Conservation (phyloP, 352 stramenopile species). For the Phytophthora vignae region DNA sequence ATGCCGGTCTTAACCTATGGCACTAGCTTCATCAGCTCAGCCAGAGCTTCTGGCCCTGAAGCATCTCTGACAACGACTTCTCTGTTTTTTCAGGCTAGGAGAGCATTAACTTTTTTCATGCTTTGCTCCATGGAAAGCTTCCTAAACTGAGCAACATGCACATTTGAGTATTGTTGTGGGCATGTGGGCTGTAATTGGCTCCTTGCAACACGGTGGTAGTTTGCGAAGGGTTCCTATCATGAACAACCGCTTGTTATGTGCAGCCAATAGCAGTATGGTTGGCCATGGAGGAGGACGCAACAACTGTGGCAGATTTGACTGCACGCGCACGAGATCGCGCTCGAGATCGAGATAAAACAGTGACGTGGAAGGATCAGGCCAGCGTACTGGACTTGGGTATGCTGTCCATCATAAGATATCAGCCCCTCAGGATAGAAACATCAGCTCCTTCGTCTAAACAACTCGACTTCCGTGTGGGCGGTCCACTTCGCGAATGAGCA, state of each 20-base stretch:
- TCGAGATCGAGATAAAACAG: neutral
- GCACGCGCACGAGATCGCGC: constrained; percentile 35
- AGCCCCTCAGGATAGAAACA: constrained; percentile 90
- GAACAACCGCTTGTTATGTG: constrained; percentile 89
- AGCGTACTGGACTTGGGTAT: constrained; percentile 86
- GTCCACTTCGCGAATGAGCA: constrained; percentile 30
- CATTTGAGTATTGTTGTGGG: neutral
- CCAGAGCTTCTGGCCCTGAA: too few relatives aligned
- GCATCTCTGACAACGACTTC: neutral
- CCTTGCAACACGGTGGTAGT: constrained; percentile 78
- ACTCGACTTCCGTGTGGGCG: neutral
- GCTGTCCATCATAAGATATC: constrained; percentile 79
- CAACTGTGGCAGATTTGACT: constrained; percentile 91
- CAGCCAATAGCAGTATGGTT: constrained; percentile 90
- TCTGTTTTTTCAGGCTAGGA: neutral
- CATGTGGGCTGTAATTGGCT: constrained; percentile 89
- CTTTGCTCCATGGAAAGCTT: too few relatives aligned
- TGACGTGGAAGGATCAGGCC: constrained; percentile 77
- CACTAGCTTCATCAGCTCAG: too few relatives aligned
- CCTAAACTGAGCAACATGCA: neutral
- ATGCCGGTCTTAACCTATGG: too few relatives aligned
- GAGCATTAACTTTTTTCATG: too few relatives aligned
- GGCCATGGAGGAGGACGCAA: constrained; percentile 66
- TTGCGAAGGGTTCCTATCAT: constrained; percentile 91
- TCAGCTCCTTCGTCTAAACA: constrained; percentile 59